phyloP scores from a whole-genome alignment of 768 basidiomycete genomes.

The Infundibulicybe gibba region DNA sequence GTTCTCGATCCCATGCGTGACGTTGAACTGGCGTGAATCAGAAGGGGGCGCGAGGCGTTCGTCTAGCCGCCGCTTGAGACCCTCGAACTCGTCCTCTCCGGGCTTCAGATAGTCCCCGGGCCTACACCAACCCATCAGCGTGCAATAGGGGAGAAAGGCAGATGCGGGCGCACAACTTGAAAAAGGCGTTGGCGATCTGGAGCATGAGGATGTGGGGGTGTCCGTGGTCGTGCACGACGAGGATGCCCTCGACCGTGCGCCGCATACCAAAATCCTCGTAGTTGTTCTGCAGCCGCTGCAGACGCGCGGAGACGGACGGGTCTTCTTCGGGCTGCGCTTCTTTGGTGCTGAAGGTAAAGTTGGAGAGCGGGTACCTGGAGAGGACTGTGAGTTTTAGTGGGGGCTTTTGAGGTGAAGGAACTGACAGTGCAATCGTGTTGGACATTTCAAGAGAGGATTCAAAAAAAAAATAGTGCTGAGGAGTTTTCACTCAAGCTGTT shows the following conservation, averaged over 20 bases:
- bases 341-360: constrained; percentile 95
- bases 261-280: constrained; percentile 98
- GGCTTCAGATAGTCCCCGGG: constrained; percentile 99
- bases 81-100: constrained; percentile 89
- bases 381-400: constrained; percentile 5
- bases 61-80: constrained; percentile 85
- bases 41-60: constrained; percentile 81
- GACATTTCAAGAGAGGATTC: constrained; percentile 34
- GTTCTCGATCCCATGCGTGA: constrained; percentile 72
- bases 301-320: constrained; percentile 89
- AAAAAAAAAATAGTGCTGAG: background rate
- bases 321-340: constrained; percentile 98
- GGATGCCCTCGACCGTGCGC: constrained; percentile 86
- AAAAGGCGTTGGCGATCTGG: constrained; percentile 98
- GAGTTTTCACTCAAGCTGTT: too few relatives aligned
- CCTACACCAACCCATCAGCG: constrained; percentile 31
- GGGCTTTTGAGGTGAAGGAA: constrained; percentile 4
- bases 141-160: constrained; percentile 1
- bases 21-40: constrained; percentile 69
- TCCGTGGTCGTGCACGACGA: constrained; percentile 94
- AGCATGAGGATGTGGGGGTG: constrained; percentile 98
- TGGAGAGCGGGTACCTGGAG: constrained; percentile 76
- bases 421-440: constrained; percentile 50
- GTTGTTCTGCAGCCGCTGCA: constrained; percentile 93
- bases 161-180: constrained; percentile 76